Evolutionary conservation across 2,329 filamentous ascomycete genomes (phyloP).

Genomic region (Epichloe scottii): DNA sequence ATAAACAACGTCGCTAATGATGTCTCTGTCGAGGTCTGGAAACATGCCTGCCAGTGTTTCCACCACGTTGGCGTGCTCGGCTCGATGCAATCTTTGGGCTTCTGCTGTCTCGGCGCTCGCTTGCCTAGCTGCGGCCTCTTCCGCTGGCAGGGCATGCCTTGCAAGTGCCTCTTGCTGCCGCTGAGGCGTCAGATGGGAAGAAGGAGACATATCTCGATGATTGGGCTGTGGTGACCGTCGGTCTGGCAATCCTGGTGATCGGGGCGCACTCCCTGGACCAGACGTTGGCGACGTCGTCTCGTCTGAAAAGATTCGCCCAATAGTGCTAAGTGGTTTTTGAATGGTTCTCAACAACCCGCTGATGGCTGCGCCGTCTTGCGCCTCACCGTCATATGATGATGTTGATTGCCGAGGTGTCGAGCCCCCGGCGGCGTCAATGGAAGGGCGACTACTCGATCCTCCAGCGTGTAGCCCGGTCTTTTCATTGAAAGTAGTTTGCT

Average conservation of each 20-base stretch:
- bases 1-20: conserved; percentile 93
- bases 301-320: conserved; percentile 87
- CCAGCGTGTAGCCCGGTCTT: conserved; percentile 21
- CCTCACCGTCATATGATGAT: conserved; percentile 40
- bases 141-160: conserved; percentile 48
- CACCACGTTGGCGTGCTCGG: conserved; percentile 82
- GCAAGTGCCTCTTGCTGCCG: conserved; percentile 10
- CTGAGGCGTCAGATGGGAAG: conserved; percentile 11
- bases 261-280: conserved; percentile 20
- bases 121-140: conserved; percentile 81
- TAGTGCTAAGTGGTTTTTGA: conserved; percentile 78
- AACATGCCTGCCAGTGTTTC: conserved; percentile 96
- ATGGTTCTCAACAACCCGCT: conserved; percentile 79
- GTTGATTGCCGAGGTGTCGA: conserved; percentile 38
- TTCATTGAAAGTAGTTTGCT: conserved; percentile 31
- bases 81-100: conserved; percentile 66
- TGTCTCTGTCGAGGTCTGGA: conserved; percentile 80
- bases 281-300: conserved; percentile 32
- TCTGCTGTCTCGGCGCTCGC: conserved; percentile 84
- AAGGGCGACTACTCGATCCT: conserved; percentile 26
- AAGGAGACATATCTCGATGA: conserved; percentile 13
- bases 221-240: conserved; percentile 17
- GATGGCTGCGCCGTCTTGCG: conserved; percentile 66
- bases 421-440: conserved; percentile 25
- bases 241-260: conserved; percentile 25